A percentile compares a stretch with the other conserved stretches of the same genome.
phyloP scores from a whole-genome alignment of 2,329 filamentous ascomycete species.

The Rutstroemia sp. region DNA sequence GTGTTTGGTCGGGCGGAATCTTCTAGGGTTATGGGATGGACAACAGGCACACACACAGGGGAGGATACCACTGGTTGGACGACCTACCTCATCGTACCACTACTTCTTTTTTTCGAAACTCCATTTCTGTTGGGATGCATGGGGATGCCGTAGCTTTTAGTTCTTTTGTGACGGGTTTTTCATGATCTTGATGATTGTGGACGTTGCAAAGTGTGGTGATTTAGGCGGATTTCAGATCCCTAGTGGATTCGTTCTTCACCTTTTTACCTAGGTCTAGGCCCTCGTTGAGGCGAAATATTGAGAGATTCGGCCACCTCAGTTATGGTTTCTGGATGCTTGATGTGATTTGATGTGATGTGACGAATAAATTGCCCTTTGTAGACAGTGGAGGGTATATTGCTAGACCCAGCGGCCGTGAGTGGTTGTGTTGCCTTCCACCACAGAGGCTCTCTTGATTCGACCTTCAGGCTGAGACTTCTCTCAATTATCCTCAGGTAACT shows the following conservation, averaged over 20 bases:
- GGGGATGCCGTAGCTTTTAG: slow-evolving; percentile 27
- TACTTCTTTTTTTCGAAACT: slow-evolving; percentile 13
- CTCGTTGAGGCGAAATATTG: slow-evolving; percentile 29
- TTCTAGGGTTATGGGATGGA: not conserved
- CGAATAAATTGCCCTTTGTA: too few species aligned
- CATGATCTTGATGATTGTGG: slow-evolving; percentile 29
- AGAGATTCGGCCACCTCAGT: slow-evolving; percentile 32
- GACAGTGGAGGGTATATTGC: too few species aligned
- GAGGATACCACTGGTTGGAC: slow-evolving; percentile 26
- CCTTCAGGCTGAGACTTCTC: too few species aligned
- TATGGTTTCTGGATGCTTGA: not conserved
- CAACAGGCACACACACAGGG: slow-evolving; percentile 7
- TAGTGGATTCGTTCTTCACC: slow-evolving; percentile 21
- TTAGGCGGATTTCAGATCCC: slow-evolving; percentile 20
- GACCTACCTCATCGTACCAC: slow-evolving; percentile 29
- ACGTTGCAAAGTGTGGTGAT: slow-evolving; percentile 25
- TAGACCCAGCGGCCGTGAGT: too few species aligned
- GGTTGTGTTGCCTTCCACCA: too few species aligned
- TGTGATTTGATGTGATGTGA: too few species aligned
- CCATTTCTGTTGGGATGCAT: slow-evolving; percentile 31
- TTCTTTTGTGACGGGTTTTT: slow-evolving; percentile 18
- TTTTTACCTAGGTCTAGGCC: slow-evolving; percentile 18
- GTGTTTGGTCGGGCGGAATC: not conserved
- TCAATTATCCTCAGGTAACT: too few species aligned
- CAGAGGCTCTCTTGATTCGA: too few species aligned